Conservation (phyloP, 1,284 basidiomycete genomes). For the Pisolithus thermaeus region DNA sequence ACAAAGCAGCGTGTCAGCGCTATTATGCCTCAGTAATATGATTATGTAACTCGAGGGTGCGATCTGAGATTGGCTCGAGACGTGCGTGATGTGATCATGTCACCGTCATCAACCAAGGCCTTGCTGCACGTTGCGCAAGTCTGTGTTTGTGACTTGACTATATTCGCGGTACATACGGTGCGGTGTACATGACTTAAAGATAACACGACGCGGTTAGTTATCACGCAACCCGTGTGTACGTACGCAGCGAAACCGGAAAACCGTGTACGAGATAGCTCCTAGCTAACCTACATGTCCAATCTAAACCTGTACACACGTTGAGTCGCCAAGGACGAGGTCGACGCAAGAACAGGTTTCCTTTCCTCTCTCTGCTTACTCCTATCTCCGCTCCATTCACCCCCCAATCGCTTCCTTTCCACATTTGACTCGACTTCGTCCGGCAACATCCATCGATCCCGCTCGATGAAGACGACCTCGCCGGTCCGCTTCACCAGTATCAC, state of each 20-base stretch:
- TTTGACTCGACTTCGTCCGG: conserved; percentile 6
- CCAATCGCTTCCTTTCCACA: neutral
- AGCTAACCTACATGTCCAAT: neutral
- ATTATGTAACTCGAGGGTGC: neutral
- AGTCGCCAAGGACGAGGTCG: neutral
- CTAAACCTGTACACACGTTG: neutral
- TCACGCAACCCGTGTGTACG: neutral
- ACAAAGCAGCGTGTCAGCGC: too few species aligned
- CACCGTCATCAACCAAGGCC: too few species aligned
- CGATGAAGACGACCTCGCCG: conserved; percentile 60
- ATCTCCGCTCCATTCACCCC: neutral
- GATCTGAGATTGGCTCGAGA: neutral
- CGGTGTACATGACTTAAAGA: too few species aligned
- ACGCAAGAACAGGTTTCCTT: neutral
- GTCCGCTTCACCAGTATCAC: conserved; percentile 59
- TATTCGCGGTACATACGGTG: too few species aligned
- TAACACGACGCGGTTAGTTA: too few species aligned
- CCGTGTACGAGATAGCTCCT: neutral
- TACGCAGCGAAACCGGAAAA: neutral
- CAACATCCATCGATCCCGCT: conserved; percentile 63
- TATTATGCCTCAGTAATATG: too few species aligned
- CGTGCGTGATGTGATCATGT: neutral
- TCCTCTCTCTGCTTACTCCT: neutral
- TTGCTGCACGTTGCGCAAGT: too few species aligned
- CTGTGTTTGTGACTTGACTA: too few species aligned